Percentiles rank a stretch among this genome's conserved stretches.
phyloP scores from a whole-genome alignment of 1,139 yeast genomes.

The Yamadazyma kanchanaburiensis region DNA sequence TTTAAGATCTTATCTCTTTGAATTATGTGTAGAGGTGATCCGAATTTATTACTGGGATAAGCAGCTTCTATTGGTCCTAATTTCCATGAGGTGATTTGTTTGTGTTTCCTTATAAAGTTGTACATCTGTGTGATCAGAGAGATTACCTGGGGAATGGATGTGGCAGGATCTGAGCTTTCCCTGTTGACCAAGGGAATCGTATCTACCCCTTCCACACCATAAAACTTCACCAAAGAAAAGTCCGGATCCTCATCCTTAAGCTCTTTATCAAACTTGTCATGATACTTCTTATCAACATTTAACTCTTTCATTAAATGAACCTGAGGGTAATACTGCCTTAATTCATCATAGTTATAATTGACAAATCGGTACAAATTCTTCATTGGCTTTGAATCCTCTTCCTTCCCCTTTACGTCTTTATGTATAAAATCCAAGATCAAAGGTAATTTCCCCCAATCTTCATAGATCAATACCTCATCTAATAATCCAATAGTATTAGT shows the following conservation, averaged over 20 bases:
- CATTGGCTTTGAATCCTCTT: constrained; percentile 9
- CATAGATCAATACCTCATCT: constrained; percentile 26
- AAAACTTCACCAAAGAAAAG: constrained; percentile 12
- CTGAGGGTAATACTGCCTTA: constrained; percentile 33
- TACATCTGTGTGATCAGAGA: constrained; percentile 1
- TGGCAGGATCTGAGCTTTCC: constrained; percentile 5
- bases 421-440: constrained; percentile 26
- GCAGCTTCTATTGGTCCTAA: constrained; percentile 30
- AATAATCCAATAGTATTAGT: constrained; percentile 11
- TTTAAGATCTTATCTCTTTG: constrained; percentile 24
- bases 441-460: constrained; percentile 23
- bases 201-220: constrained; percentile 5
- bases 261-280: constrained; percentile 11
- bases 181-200: constrained; percentile 5
- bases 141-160: neutral
- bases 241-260: constrained; percentile 11
- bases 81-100: constrained; percentile 19
- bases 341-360: constrained; percentile 16
- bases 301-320: constrained; percentile 33
- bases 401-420: constrained; percentile 14
- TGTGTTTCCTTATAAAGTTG: constrained; percentile 1
- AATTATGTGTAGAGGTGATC: constrained; percentile 28
- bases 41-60: constrained; percentile 31
- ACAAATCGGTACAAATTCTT: constrained; percentile 22
- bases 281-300: constrained; percentile 13